Evolutionary conservation across 2,329 filamentous ascomycete genomes (phyloP), one percentile per base, ranked within the genome.

Genomic region (Colletotrichum tropicicola): DNA sequence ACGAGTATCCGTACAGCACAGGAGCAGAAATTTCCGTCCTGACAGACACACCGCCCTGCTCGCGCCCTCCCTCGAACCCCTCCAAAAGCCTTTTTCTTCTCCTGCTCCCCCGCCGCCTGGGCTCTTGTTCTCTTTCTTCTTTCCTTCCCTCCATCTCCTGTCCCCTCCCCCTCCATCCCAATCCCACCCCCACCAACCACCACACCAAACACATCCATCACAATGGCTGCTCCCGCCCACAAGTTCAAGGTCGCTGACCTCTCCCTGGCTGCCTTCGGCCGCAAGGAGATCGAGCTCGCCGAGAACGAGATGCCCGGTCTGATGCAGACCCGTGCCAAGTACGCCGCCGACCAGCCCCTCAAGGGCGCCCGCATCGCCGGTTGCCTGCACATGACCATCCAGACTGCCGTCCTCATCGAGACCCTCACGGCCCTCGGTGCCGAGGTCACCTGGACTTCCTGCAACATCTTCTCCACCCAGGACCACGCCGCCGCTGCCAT

Each of bases 381-480:
- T 79, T 98, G 96, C 85, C 87, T 98, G 80, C 94, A 98, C 91
- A 98, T 97, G 95, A 98, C 96, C 80, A 98, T 99, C 85, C 96
- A 99, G 88, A 99, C 96, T 71, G 96, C 96, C 74, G 96, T 99
- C 78, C 91, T 99, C 77, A 99, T 99, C 83, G 96, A 99, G 91
- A 99, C 96, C 72, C 91, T 99, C 79, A 92, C 88, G 76, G 86
- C 91, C 73, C 93, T 99, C 76, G 96, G 96, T 85, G 96, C 96
- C 76, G 96, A 98, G 89, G 92, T 98, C 75, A 99, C 96, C 79
- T 98, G 96, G 96, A 92, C 95, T 68, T 96, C 92, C 74, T 99
- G 96, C 92, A 98, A 99, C 90, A 98, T 99, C 84, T 99, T 98
- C 91, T 96, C 92, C 80, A 98, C 95, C 74, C 95, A 98, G 84